Base-by-base conservation (phyloP, 179 eudicot genomes). In the Beta lomatogona region DNA sequence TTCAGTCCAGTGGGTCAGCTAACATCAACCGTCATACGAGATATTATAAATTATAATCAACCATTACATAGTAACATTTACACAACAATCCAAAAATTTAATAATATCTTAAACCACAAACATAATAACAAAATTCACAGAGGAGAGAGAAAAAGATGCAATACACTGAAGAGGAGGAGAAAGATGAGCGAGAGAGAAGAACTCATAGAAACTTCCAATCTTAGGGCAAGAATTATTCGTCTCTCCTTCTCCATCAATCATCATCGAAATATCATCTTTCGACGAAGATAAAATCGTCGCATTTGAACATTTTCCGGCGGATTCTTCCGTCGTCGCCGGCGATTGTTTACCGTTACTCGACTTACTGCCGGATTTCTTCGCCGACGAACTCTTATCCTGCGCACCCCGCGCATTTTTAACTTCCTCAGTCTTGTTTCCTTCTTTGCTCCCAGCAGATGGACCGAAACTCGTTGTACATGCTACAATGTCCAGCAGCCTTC, bases 391-490 rank as follows among this genome's bases (percentile, higher is more conserved):
- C 79, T 78, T 84, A 78, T 88, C 93, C 81, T 81, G 87, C 82
- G 83, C 85, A 79, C 83, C 84, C 70, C 85, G 90, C 79, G 79
- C 88, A 82, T 58, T 79, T 75, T 91, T 90, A 4, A 84, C 89
- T 72, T 88, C 77, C 57, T 90, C 93, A 45, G 46, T 58, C 82
- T 82, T 82, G 41, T 22, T 18, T 3, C 85, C 54, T 0, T 85
- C 90, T 82, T 86, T 90, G 14, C 48, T 76, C 73, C 61, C 82
- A 77, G 84, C 86, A 80, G 97, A 89, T 53, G 97, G 90, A 1
- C 99, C 99, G 73, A 93, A 93, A 82, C 91, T 84, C 68, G 98
- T 92, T 55, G 98, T 93, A 86, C 97, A 94, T 19, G 99, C 97
- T 15, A 97, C 95, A 45, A 97, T 93, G 91, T 97, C 99, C 59